These are phyloP conservation scores for Nepenthes gracilis DNA, from an alignment of 148 eudicot species.

Conservation along the genomic window DNA sequence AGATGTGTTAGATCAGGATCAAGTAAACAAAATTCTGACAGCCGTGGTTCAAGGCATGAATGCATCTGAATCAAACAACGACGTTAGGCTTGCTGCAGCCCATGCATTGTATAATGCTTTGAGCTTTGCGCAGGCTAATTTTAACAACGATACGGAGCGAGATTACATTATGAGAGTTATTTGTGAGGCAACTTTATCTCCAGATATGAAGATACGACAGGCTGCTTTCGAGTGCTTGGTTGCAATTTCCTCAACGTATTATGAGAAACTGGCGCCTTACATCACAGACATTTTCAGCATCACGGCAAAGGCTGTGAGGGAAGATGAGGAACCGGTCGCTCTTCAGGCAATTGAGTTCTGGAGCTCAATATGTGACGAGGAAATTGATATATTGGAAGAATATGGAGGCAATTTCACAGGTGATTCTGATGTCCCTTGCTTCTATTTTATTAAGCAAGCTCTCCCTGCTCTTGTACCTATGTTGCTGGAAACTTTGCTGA, in stretches of 20 bases:
- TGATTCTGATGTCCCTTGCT: conserved; percentile 82
- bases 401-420: conserved; percentile 74
- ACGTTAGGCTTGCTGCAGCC: conserved; percentile 88
- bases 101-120: conserved; percentile 76
- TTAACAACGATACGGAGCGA: conserved; percentile 77
- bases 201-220: conserved; percentile 79
- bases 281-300: conserved; percentile 78
- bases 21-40: conserved; percentile 81
- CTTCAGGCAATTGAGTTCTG: conserved; percentile 92
- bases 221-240: conserved; percentile 92
- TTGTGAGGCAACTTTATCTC: conserved; percentile 71
- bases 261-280: conserved; percentile 78
- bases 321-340: conserved; percentile 87
- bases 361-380: conserved; percentile 93
- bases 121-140: conserved; percentile 86
- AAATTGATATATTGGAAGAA: conserved; percentile 75
- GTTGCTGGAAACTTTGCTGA: conserved; percentile 79
- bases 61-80: conserved; percentile 38
- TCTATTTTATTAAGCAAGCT: conserved; percentile 80
- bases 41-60: conserved; percentile 89
- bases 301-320: conserved; percentile 79
- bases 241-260: conserved; percentile 71
- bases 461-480: conserved; percentile 84
- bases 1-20: conserved; percentile 81
- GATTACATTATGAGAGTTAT: conserved; percentile 88